Evolutionary conservation across 2,329 filamentous ascomycete genomes (phyloP).

Genomic region (Cladosporium phlei): DNA sequence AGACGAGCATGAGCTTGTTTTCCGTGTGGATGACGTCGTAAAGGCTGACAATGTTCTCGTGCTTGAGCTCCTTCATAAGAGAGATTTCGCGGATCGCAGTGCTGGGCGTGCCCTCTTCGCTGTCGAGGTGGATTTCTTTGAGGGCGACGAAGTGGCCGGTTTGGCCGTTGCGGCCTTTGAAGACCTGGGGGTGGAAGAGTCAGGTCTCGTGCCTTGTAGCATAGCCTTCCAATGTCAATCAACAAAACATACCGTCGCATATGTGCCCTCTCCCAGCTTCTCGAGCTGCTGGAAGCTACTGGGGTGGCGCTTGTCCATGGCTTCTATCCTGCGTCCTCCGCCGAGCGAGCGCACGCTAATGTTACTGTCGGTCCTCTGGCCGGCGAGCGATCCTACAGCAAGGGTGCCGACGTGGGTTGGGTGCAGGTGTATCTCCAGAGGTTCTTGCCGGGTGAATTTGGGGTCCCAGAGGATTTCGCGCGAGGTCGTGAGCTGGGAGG

Average conservation of each 20-base stretch:
- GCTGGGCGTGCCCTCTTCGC: constrained; percentile 93
- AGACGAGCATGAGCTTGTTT: constrained; percentile 99
- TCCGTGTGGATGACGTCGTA: constrained; percentile 99
- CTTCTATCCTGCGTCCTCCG: constrained; percentile 37
- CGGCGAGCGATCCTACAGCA: constrained; percentile 28
- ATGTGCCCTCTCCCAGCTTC: constrained; percentile 95
- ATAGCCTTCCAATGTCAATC: background rate
- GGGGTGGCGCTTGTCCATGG: constrained; percentile 90
- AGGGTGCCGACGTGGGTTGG: constrained; percentile 48
- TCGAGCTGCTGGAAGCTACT: constrained; percentile 99
- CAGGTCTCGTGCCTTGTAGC: background rate
- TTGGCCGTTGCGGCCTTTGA: constrained; percentile 95
- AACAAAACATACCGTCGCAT: constrained; percentile 72
- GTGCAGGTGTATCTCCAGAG: constrained; percentile 41
- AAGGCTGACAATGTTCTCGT: constrained; percentile 94
- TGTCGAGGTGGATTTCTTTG: constrained; percentile 98
- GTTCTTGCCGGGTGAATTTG: constrained; percentile 40
- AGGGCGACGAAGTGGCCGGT: constrained; percentile 94
- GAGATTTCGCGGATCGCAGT: constrained; percentile 98
- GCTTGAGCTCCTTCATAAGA: constrained; percentile 98
- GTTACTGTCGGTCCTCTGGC: constrained; percentile 47
- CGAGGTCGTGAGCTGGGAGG: constrained; percentile 45
- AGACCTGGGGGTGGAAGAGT: constrained; percentile 61
- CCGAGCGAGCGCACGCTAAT: constrained; percentile 47
- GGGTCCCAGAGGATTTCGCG: constrained; percentile 48